Evolutionary conservation across 1,284 basidiomycete genomes (phyloP).

Genomic region (Violaceomyces palustris): DNA sequence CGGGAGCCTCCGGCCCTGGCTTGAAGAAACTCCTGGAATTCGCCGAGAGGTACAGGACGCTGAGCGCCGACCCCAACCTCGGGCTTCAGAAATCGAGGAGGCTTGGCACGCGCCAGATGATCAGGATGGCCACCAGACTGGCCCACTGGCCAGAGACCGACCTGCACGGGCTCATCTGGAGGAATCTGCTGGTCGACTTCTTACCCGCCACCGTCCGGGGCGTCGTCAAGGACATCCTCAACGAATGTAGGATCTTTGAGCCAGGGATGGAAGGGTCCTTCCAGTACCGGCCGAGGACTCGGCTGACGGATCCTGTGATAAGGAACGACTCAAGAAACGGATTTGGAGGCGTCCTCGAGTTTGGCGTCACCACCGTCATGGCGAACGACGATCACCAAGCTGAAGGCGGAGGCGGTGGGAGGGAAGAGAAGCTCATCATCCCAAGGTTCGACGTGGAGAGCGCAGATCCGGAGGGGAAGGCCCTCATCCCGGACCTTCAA

Average conservation of each 20-base stretch:
- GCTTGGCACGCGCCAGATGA: constrained; percentile 52
- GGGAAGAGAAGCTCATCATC: constrained; percentile 16
- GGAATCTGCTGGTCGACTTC: constrained; percentile 52
- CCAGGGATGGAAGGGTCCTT: constrained; percentile 44
- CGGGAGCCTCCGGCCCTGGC: constrained; percentile 8
- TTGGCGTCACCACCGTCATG: constrained; percentile 22
- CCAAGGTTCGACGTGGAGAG: constrained; percentile 39
- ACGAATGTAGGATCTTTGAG: constrained; percentile 37
- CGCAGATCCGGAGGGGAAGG: constrained; percentile 47
- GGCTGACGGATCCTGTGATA: constrained; percentile 10
- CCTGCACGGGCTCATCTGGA: constrained; percentile 42
- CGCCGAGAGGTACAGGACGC: constrained; percentile 43
- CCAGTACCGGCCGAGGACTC: constrained; percentile 29
- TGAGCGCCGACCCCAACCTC: constrained; percentile 40
- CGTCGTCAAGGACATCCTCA: constrained; percentile 39
- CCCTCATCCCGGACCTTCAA: constrained; percentile 47
- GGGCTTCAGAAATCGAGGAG: constrained; percentile 49
- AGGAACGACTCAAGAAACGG: neutral
- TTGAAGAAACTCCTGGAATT: constrained; percentile 45
- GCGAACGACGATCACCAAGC: constrained; percentile 11
- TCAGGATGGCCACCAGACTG: constrained; percentile 50
- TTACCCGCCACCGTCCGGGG: constrained; percentile 50
- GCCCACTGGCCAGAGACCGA: constrained; percentile 44
- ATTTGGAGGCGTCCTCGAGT: constrained; percentile 27
- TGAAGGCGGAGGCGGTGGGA: too few relatives aligned